Base-by-base conservation (phyloP, 2,329 filamentous ascomycete species). In the Trichoderma asperellum region DNA sequence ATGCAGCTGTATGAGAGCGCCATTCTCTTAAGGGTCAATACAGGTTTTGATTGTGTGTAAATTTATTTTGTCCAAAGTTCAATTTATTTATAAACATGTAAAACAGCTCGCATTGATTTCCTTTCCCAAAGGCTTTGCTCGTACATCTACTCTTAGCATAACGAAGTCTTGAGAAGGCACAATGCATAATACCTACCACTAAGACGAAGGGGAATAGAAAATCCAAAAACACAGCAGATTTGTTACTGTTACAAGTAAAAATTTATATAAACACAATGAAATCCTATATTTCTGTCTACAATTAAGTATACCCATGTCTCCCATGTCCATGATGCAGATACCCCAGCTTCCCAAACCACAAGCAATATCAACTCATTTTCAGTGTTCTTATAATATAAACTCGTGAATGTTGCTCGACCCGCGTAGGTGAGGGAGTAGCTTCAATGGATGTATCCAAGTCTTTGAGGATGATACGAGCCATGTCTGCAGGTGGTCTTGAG, bases 271-370 rank as follows among this genome's bases (percentile, higher is more conserved):
- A 21, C n/a, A 10, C n/a, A 4, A 3, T 2, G 2, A 11, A 47
- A 21, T 2, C 1, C n/a, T 10, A 7, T 5, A 2, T 7, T 11
- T 21, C n/a, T 11, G n/a, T 8, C 7, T n/a, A 10, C 14, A 10
- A 11, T 2, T 7, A 4, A 21, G 8, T 5, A 21, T 11, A 1
- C n/a, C 2, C 8, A 21, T 1, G 8, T 5, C 18, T 2, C n/a
- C 8, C 43, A 21, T 47, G 10, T 10, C 7, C 18, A n/a, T 11
- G 18, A 11, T 2, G 7, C 5, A 3, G 1, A 11, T 21, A 11
- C 8, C 18, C 43, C 0, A 21, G 43, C n/a, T 47, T 21, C 10
- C 1, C 43, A 47, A 47, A 4, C 5, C n/a, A 18, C 43, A 47
- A 47, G 7, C 43, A 21, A 11, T 18, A 47, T n/a, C n/a, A n/a